These are phyloP conservation scores for Plasmodium gaboni DNA, from an alignment of 169 alveolate genomes.

Conservation along the genomic window DNA sequence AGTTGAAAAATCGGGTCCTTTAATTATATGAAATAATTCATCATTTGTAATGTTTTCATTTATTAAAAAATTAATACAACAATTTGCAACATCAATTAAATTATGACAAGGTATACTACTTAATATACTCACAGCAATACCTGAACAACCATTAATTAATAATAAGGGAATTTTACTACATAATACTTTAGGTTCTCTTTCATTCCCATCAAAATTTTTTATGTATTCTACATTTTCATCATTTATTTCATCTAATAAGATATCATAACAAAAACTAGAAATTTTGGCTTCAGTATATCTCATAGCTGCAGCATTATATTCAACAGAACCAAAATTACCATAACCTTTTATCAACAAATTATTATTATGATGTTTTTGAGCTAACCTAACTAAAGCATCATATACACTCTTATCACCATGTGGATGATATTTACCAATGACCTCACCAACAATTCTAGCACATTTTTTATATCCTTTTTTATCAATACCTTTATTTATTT, in stretches of 20 bases:
- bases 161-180: slow-evolving; percentile 87
- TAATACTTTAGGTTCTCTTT: slow-evolving; percentile 88
- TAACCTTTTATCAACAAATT: slow-evolving; percentile 88
- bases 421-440: slow-evolving; percentile 90
- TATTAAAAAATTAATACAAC: slow-evolving; percentile 76
- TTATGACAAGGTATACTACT: slow-evolving; percentile 90
- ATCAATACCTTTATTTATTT: slow-evolving; percentile 70
- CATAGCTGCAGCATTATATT: slow-evolving; percentile 92
- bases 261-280: slow-evolving; percentile 80
- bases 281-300: slow-evolving; percentile 89
- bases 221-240: slow-evolving; percentile 82
- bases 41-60: slow-evolving; percentile 77
- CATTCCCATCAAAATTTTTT: slow-evolving; percentile 88
- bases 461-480: slow-evolving; percentile 82
- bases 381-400: slow-evolving; percentile 88
- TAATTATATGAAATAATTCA: slow-evolving; percentile 76
- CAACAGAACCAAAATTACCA: slow-evolving; percentile 90
- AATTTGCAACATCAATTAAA: slow-evolving; percentile 82
- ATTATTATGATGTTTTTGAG: slow-evolving; percentile 85
- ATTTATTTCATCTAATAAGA: slow-evolving; percentile 80
- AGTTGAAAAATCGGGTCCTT: slow-evolving; percentile 91
- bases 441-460: slow-evolving; percentile 91
- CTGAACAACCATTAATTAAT: slow-evolving; percentile 88
- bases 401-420: slow-evolving; percentile 91
- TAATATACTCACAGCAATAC: slow-evolving; percentile 90